Conservation (phyloP, 306 rosid species). For the Cucurbita argyrosperma region DNA sequence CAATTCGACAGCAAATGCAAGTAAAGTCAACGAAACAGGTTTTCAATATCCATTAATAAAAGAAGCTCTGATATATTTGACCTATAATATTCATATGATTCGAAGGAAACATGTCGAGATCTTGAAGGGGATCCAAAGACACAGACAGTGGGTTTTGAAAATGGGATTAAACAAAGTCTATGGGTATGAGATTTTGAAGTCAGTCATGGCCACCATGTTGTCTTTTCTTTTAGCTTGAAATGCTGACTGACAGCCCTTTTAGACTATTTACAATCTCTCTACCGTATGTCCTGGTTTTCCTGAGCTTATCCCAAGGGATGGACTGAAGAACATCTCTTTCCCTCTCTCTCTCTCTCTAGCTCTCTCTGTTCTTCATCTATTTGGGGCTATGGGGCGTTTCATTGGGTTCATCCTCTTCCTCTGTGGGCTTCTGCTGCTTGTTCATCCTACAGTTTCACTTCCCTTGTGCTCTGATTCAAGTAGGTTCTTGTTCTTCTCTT, state of each 20-base stretch:
- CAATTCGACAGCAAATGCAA: neutral
- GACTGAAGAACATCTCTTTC: constrained; percentile 1
- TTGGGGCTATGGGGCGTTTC: constrained; percentile 33
- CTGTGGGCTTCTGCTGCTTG: constrained; percentile 38
- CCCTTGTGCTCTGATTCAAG: constrained; percentile 82
- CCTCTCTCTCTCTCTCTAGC: neutral
- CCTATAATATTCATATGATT: neutral
- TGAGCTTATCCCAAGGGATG: neutral
- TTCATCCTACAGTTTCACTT: constrained; percentile 41
- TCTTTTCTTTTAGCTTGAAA: neutral
- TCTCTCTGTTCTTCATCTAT: neutral
- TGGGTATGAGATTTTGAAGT: neutral
- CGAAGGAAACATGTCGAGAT: neutral
- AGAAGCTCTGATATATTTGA: neutral
- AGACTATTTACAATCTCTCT: neutral
- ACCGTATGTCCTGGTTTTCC: neutral
- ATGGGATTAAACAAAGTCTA: neutral
- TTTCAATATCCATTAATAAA: neutral
- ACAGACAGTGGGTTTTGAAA: neutral
- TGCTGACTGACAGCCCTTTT: neutral
- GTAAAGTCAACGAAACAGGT: neutral
- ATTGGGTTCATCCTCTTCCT: constrained; percentile 25
- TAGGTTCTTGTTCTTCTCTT: constrained; percentile 16
- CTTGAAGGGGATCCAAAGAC: neutral
- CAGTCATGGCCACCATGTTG: constrained; percentile 2